A percentile compares a stretch with the other conserved stretches of the same genome.
Evolutionary conservation across 2,329 filamentous ascomycete genomes (phyloP).

Genomic region (Fusarium sp.): DNA sequence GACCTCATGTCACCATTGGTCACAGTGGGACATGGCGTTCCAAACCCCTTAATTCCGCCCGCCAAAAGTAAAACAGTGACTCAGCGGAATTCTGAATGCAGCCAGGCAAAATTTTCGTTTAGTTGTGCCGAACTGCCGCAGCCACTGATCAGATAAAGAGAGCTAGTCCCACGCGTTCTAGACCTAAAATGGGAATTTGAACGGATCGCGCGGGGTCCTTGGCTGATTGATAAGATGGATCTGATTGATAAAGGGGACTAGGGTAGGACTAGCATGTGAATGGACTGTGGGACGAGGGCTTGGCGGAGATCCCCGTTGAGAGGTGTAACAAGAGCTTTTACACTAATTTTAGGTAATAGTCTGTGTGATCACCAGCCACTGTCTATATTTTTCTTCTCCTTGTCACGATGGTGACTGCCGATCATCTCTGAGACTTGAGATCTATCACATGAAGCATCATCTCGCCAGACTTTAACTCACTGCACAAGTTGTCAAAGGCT

Average conservation of each 20-base stretch:
- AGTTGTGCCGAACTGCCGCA: not conserved
- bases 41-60: not conserved
- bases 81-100: not conserved
- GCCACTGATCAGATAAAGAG: not conserved
- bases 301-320: not conserved
- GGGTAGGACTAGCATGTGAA: not conserved
- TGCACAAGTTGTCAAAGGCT: not conserved
- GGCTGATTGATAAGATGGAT: conserved; percentile 3
- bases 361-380: not conserved
- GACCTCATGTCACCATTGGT: not conserved
- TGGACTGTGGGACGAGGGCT: not conserved
- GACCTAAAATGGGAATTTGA: not conserved
- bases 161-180: not conserved
- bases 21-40: not conserved
- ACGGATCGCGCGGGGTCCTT: not conserved
- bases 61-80: not conserved
- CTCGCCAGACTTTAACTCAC: not conserved
- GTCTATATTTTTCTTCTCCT: not conserved
- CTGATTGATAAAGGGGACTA: not conserved
- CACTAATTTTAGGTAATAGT: not conserved
- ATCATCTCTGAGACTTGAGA: not conserved
- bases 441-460: rapidly evolving
- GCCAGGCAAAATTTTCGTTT: not conserved
- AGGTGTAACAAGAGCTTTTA: not conserved
- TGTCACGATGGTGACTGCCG: not conserved